Percentiles rank a stretch among this genome's conserved stretches.
Conservation (phyloP, 805 yeast genomes). For the Lachancea waltii region DNA sequence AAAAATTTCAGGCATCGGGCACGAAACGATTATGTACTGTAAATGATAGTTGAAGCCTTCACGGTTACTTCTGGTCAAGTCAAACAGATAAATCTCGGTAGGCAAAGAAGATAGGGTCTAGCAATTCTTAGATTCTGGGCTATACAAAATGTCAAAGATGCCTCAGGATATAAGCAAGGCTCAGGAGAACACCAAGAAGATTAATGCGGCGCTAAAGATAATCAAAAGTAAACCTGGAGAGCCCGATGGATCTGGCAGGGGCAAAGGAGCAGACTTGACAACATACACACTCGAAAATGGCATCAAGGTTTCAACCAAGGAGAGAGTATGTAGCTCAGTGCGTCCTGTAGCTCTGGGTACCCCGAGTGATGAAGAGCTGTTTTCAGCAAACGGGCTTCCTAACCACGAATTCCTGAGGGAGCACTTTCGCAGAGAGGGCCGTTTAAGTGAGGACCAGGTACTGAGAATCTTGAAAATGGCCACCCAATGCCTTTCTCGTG, state of each 20-base stretch:
- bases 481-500: conserved; percentile 52
- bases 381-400: conserved; percentile 58
- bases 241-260: conserved; percentile 1
- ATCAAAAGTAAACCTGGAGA: conserved; percentile 40
- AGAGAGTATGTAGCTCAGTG: conserved; percentile 46
- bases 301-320: conserved; percentile 40
- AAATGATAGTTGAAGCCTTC: not conserved
- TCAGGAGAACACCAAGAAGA: conserved; percentile 46
- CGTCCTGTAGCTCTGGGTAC: conserved; percentile 56
- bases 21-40: conserved; percentile 5
- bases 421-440: conserved; percentile 77
- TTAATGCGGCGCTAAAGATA: conserved; percentile 60
- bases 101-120: too few species aligned
- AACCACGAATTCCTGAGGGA: conserved; percentile 61
- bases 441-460: conserved; percentile 66
- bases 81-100: too few species aligned
- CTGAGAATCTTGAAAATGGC: conserved; percentile 59
- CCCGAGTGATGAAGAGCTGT: conserved; percentile 67
- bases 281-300: conserved; percentile 48
- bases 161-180: conserved; percentile 24
- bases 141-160: conserved; percentile 1
- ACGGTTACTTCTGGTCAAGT: too few species aligned
- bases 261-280: conserved; percentile 30
- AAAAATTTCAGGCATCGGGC: conserved; percentile 5
- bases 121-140: too few species aligned